These are phyloP conservation scores for Rhizoctonia solani DNA, from an alignment of 1,284 basidiomycete species.

Conservation along the genomic window DNA sequence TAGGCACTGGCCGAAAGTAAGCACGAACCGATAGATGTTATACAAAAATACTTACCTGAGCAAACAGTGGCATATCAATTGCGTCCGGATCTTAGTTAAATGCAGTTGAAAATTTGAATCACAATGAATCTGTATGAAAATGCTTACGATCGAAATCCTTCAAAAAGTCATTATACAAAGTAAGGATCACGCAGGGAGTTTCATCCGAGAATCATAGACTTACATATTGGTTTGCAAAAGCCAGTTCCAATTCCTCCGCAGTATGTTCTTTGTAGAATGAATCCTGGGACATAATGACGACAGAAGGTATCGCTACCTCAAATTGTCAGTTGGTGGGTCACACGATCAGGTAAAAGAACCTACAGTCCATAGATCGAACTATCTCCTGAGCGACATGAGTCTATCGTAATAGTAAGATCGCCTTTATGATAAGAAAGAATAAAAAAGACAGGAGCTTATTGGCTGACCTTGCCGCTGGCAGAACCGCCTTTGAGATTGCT, in stretches of 20 bases:
- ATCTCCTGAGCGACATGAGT: slow-evolving; percentile 92
- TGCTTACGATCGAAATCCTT: slow-evolving; percentile 74
- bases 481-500: slow-evolving; percentile 66
- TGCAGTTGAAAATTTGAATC: no score
- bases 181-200: background rate
- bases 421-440: slow-evolving; percentile 36
- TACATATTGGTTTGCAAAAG: slow-evolving; percentile 75
- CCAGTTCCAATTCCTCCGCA: slow-evolving; percentile 76
- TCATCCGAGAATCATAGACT: background rate
- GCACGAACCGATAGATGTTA: slow-evolving; percentile 2
- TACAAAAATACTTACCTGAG: slow-evolving; percentile 57
- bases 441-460: no score
- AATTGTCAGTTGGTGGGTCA: background rate
- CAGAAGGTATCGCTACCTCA: slow-evolving; percentile 82
- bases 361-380: slow-evolving; percentile 55
- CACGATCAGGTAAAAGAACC: background rate
- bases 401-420: slow-evolving; percentile 48
- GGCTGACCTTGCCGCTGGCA: slow-evolving; percentile 93
- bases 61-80: slow-evolving; percentile 88
- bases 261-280: slow-evolving; percentile 89
- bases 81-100: slow-evolving; percentile 82
- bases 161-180: background rate
- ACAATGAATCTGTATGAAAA: no score
- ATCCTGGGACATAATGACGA: slow-evolving; percentile 92
- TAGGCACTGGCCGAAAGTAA: slow-evolving; percentile 62